Percentiles rank a stretch among this genome's conserved stretches.
These are phyloP conservation scores for Petunia secreta DNA, from an alignment of 257 asterid species.

Conservation along the genomic window DNA sequence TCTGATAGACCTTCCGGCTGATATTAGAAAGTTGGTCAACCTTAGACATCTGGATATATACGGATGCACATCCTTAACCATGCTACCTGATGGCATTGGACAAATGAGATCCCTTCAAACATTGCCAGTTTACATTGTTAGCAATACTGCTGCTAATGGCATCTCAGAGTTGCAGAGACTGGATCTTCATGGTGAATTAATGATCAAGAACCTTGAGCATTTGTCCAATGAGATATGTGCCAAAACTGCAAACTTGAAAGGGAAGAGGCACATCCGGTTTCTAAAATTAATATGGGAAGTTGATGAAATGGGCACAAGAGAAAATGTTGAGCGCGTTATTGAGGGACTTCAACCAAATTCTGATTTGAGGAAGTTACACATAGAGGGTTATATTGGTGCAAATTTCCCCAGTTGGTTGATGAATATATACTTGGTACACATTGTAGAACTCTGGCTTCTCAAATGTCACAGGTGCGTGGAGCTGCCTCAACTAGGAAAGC, in stretches of 20 bases:
- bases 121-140: constrained; percentile 18
- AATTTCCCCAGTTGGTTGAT: constrained; percentile 27
- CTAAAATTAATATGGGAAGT: constrained; percentile 20
- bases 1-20: constrained; percentile 21
- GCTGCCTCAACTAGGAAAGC: constrained; percentile 27
- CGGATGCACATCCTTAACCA: constrained; percentile 3
- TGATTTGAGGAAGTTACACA: constrained; percentile 21
- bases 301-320: background rate
- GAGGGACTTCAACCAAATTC: constrained; percentile 24
- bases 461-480: constrained; percentile 26
- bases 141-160: constrained; percentile 6
- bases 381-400: constrained; percentile 28
- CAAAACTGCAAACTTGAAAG: constrained; percentile 24
- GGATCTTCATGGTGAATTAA: constrained; percentile 15
- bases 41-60: constrained; percentile 28
- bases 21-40: constrained; percentile 22
- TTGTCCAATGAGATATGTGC: constrained; percentile 10
- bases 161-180: constrained; percentile 29
- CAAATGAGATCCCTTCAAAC: constrained; percentile 25
- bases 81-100: constrained; percentile 25
- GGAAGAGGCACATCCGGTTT: constrained; percentile 1
- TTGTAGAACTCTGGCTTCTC: constrained; percentile 24
- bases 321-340: constrained; percentile 21
- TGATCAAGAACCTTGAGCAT: constrained; percentile 28
- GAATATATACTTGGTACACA: constrained; percentile 16